These are phyloP conservation scores for Vanilla planifolia DNA, from an alignment of 106 monocot species.

Conservation along the genomic window DNA sequence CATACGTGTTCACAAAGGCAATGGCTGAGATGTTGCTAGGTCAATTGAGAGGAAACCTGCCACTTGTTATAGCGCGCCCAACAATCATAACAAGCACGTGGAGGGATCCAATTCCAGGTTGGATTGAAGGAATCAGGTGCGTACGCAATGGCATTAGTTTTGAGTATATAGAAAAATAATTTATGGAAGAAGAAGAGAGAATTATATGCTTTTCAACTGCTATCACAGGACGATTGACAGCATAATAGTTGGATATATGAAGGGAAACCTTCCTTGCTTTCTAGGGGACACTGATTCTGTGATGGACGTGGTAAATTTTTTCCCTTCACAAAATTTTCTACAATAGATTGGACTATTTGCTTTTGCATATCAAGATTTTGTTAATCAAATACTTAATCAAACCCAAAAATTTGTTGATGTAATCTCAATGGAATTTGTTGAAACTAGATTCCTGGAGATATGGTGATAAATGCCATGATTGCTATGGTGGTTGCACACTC, in stretches of 20 bases:
- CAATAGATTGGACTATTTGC: too few relatives aligned
- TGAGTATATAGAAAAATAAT: background rate
- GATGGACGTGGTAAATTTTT: conserved; percentile 57
- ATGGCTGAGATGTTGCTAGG: conserved; percentile 42
- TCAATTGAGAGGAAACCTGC: conserved; percentile 21
- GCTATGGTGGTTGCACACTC: conserved; percentile 23
- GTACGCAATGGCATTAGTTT: background rate
- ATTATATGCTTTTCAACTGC: background rate
- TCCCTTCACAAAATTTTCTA: background rate
- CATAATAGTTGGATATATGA: conserved; percentile 46
- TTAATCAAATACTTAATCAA: too few relatives aligned
- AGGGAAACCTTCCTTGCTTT: conserved; percentile 52
- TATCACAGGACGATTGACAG: conserved; percentile 60
- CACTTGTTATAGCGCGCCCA: conserved; percentile 35
- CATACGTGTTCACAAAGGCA: conserved; percentile 48
- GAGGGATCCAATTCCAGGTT: conserved; percentile 68
- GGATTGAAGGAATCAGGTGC: conserved; percentile 74
- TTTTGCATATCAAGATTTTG: too few relatives aligned
- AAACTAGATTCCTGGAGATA: conserved; percentile 44
- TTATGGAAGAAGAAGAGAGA: background rate
- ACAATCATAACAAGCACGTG: conserved; percentile 39
- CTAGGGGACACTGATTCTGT: conserved; percentile 31
- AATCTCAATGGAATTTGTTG: too few relatives aligned
- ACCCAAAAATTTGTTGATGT: too few relatives aligned
- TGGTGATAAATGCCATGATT: conserved; percentile 50